A percentile compares a stretch with the other conserved stretches of the same genome.
Conservation (phyloP, 345 rosid genomes). For the Eucalyptus pauciflora region DNA sequence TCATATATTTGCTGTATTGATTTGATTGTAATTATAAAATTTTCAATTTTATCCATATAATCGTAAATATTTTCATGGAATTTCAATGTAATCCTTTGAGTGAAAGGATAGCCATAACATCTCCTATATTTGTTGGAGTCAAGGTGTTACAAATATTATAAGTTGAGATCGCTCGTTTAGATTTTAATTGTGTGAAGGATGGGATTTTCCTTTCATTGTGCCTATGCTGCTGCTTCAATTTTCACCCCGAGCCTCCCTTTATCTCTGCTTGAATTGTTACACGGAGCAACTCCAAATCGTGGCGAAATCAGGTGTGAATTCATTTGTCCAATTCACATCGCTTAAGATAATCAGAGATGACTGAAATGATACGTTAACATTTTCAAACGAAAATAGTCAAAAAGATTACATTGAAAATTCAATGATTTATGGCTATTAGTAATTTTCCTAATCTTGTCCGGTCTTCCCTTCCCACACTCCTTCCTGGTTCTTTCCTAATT, state of each 20-base stretch:
- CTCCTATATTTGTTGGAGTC: too few relatives aligned
- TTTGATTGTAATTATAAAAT: too few relatives aligned
- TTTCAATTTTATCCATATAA: too few relatives aligned
- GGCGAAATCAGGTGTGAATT: not conserved
- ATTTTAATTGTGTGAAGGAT: not conserved
- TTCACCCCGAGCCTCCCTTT: not conserved
- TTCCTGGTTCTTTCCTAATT: not conserved
- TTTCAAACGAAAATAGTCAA: not conserved
- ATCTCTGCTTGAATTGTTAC: too few relatives aligned
- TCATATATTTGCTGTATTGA: too few relatives aligned
- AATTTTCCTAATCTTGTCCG: not conserved
- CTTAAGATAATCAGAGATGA: not conserved
- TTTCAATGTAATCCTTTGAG: too few relatives aligned
- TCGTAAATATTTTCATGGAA: rapidly evolving
- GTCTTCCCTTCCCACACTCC: not conserved
- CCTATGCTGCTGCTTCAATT: not conserved
- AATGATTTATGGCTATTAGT: not conserved
- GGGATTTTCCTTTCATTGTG: not conserved
- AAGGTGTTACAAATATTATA: not conserved
- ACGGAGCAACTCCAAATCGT: not conserved
- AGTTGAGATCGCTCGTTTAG: not conserved
- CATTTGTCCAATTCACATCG: too few relatives aligned
- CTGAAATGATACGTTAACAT: not conserved
- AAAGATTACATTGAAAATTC: too few relatives aligned
- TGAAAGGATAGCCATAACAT: rapidly evolving